Percentiles rank a stretch among this genome's conserved stretches.
phyloP scores from a whole-genome alignment of 441 rosid genomes.

The Gossypium aridum region DNA sequence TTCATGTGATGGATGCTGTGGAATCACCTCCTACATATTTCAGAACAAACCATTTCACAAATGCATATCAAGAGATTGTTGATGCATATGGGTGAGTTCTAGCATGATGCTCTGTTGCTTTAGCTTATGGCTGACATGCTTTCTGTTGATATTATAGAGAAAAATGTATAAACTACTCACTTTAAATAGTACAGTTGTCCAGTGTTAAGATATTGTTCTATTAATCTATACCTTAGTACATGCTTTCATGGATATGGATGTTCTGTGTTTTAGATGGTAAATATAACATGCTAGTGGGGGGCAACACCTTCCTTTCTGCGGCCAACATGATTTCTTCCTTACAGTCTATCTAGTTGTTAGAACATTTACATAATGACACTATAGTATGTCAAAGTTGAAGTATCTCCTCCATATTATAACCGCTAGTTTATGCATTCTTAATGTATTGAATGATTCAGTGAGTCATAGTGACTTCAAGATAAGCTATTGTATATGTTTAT shows the following conservation, averaged over 20 bases:
- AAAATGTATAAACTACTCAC: background rate
- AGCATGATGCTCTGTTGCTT: background rate
- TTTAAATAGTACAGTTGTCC: background rate
- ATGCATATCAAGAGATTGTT: slow-evolving; percentile 91
- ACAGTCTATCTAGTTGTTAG: background rate
- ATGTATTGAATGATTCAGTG: background rate
- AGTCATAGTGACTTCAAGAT: background rate
- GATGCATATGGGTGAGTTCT: slow-evolving; percentile 94
- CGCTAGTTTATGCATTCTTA: background rate
- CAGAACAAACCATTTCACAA: slow-evolving; percentile 80
- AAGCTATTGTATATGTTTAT: slow-evolving; percentile 13
- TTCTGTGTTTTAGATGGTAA: background rate
- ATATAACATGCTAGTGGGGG: background rate
- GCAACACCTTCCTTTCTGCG: background rate
- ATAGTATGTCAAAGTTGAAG: background rate
- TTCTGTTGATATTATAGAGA: background rate
- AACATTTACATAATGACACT: background rate
- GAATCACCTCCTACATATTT: slow-evolving; percentile 97
- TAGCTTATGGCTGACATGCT: background rate
- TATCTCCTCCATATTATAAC: background rate
- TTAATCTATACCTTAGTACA: background rate
- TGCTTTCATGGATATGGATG: background rate
- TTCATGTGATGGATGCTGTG: slow-evolving; percentile 79
- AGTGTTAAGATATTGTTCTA: background rate
- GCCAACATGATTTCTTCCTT: background rate